These are phyloP conservation scores for Tilletia caries DNA, from an alignment of 1,284 basidiomycete species.

Conservation along the genomic window DNA sequence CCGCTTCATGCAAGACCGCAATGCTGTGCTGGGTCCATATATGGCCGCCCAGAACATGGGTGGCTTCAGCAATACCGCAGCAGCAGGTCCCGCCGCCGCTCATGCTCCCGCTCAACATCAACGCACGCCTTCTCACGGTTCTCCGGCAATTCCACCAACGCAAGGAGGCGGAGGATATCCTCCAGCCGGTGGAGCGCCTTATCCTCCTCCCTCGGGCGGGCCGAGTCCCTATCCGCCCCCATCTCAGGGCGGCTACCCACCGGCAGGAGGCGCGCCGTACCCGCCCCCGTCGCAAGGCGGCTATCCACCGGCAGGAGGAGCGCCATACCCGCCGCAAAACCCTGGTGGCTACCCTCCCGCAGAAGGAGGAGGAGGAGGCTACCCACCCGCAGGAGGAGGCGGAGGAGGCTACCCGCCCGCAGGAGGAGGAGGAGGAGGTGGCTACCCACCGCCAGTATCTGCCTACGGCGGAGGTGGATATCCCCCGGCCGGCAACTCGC, in stretches of 20 bases:
- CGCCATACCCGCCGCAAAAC: slow-evolving; percentile 21
- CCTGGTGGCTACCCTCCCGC: slow-evolving; percentile 19
- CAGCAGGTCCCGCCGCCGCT: too few relatives aligned
- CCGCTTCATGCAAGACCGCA: slow-evolving; percentile 4
- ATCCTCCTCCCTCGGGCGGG: slow-evolving; percentile 16
- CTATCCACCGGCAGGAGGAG: slow-evolving; percentile 17
- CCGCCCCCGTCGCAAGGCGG: slow-evolving; percentile 17
- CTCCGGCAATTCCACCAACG: slow-evolving; percentile 17
- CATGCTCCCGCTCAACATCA: background rate
- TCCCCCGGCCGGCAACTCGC: background rate
- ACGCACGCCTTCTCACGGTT: slow-evolving; percentile 19
- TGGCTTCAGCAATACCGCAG: background rate
- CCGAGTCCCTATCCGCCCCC: slow-evolving; percentile 25
- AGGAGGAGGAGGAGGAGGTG: background rate
- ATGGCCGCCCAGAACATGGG: background rate
- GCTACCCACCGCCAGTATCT: slow-evolving; percentile 1
- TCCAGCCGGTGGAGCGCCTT: slow-evolving; percentile 24
- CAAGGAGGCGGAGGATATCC: slow-evolving; percentile 21
- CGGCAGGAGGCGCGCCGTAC: slow-evolving; percentile 18
- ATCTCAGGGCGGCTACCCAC: slow-evolving; percentile 14
- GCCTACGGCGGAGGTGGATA: background rate
- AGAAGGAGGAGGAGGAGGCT: background rate
- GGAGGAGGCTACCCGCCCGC: background rate
- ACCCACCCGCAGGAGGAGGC: background rate
- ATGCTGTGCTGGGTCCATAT: background rate